These are phyloP conservation scores for Fraxinus greggii DNA, from an alignment of 305 asterid genomes.

Conservation along the genomic window DNA sequence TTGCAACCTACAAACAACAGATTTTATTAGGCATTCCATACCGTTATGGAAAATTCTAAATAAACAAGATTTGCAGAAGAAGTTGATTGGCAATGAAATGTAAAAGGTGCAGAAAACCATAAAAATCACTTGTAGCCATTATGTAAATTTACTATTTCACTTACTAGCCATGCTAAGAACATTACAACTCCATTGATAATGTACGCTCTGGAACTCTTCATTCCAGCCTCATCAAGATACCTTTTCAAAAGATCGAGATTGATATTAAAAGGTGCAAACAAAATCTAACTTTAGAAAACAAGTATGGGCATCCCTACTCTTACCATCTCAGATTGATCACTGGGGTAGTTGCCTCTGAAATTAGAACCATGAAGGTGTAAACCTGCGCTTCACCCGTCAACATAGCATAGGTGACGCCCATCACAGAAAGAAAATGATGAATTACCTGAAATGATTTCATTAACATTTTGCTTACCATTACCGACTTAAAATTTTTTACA, in stretches of 20 bases:
- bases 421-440: conserved; percentile 72
- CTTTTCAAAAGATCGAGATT: conserved; percentile 29
- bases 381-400: conserved; percentile 75
- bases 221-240: conserved; percentile 83
- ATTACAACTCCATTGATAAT: conserved; percentile 61
- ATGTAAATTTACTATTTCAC: conserved; percentile 10
- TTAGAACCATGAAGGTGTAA: conserved; percentile 60
- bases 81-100: neutral
- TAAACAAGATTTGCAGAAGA: neutral
- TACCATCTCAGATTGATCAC: conserved; percentile 84
- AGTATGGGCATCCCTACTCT: neutral
- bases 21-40: neutral
- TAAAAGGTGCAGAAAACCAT: neutral
- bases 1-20: conserved; percentile 58
- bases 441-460: conserved; percentile 44
- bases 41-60: neutral
- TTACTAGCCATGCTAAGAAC: conserved; percentile 71
- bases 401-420: conserved; percentile 53
- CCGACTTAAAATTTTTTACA: neutral
- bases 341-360: conserved; percentile 88
- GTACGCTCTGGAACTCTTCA: conserved; percentile 59
- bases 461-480: neutral
- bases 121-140: neutral
- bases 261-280: conserved; percentile 5
- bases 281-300: neutral